Evolutionary conservation across 1,139 yeast species (phyloP).

Genomic region (Lodderomyces theae): DNA sequence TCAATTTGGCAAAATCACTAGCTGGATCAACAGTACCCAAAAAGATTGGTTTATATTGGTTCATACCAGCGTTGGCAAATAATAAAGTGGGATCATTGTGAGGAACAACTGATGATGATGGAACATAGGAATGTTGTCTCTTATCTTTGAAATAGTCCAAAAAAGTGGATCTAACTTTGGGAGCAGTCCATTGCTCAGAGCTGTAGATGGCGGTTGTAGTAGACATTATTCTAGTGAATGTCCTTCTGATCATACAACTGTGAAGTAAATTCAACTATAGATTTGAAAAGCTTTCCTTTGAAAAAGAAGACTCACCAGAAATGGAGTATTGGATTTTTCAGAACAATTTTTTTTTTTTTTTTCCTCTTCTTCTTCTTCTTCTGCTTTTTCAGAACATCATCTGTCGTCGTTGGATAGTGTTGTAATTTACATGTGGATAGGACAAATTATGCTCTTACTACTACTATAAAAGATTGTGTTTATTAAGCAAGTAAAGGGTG

Average conservation of each 20-base stretch:
- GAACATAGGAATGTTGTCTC: slow-evolving; percentile 72
- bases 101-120: slow-evolving; percentile 94
- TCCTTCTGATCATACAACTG: slow-evolving; percentile 8
- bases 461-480: no score
- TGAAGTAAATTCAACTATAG: no score
- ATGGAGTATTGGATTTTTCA: no score
- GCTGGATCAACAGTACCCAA: slow-evolving; percentile 96
- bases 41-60: slow-evolving; percentile 95
- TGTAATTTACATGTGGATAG: background rate
- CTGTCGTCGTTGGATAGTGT: no score
- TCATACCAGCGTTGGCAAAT: slow-evolving; percentile 98
- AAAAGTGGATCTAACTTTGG: slow-evolving; percentile 82
- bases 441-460: no score
- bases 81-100: slow-evolving; percentile 95
- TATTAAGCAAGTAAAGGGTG: no score
- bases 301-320: no score
- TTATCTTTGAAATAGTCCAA: slow-evolving; percentile 70
- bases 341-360: background rate
- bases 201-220: slow-evolving; percentile 10
- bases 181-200: slow-evolving; percentile 55
- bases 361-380: background rate
- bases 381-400: no score
- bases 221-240: slow-evolving; percentile 13
- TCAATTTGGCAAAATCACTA: slow-evolving; percentile 77
- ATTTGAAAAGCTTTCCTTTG: no score